phyloP scores from a whole-genome alignment of 306 rosid species.

The Cicer pinnatifidum region DNA sequence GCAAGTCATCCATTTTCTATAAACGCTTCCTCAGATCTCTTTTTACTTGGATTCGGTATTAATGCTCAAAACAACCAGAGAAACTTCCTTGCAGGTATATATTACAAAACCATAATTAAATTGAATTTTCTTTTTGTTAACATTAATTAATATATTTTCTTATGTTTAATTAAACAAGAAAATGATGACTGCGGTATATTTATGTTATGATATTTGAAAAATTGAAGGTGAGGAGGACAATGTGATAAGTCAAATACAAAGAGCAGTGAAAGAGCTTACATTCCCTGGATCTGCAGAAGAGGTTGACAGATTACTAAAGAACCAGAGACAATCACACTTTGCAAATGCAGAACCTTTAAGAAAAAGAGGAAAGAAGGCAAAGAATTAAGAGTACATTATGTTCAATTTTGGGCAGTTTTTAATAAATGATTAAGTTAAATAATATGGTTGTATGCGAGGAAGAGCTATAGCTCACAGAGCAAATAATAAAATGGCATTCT shows the following conservation, averaged over 20 bases:
- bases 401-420: background rate
- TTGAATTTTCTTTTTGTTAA: too few species aligned
- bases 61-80: slow-evolving; percentile 53
- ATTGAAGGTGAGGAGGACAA: slow-evolving; percentile 47
- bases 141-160: background rate
- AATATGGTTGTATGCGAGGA: background rate
- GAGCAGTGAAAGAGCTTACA: slow-evolving; percentile 35
- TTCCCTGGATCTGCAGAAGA: slow-evolving; percentile 45
- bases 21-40: slow-evolving; percentile 41
- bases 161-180: too few species aligned
- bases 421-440: background rate
- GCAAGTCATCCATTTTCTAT: slow-evolving; percentile 47
- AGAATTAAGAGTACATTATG: too few species aligned
- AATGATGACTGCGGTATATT: too few species aligned
- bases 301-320: slow-evolving; percentile 38
- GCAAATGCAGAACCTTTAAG: slow-evolving; percentile 38
- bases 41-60: slow-evolving; percentile 44
- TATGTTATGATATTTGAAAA: background rate
- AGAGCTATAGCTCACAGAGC: background rate
- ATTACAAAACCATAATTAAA: too few species aligned
- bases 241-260: slow-evolving; percentile 45
- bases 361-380: background rate
- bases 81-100: slow-evolving; percentile 55
- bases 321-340: slow-evolving; percentile 45
- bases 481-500: background rate